phyloP scores from a whole-genome alignment of 1,139 yeast genomes.

The Suhomyces anneliseae region DNA sequence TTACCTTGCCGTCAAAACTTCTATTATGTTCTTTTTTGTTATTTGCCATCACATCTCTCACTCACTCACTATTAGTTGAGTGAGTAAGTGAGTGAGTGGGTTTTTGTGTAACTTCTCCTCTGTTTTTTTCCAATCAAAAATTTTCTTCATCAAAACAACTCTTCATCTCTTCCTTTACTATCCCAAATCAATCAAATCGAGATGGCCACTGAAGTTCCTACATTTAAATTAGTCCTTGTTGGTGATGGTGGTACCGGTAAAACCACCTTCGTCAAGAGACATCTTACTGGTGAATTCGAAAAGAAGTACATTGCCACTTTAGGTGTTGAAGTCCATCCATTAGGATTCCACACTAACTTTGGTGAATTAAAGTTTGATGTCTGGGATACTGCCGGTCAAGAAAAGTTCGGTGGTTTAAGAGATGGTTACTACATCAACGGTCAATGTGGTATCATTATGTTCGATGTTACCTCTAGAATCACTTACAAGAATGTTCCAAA shows the following conservation, averaged over 20 bases:
- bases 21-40: too few species aligned
- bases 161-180: constrained; percentile 8
- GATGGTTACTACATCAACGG: constrained; percentile 99
- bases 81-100: neutral
- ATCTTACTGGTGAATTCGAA: constrained; percentile 99
- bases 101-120: constrained; percentile 7
- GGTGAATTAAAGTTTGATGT: constrained; percentile 99
- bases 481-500: constrained; percentile 99
- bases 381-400: constrained; percentile 99
- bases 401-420: constrained; percentile 99
- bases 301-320: constrained; percentile 98
- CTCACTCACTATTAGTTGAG: neutral
- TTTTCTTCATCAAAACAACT: constrained; percentile 7
- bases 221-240: constrained; percentile 96
- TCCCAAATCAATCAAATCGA: constrained; percentile 13
- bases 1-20: too few species aligned
- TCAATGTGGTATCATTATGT: constrained; percentile 99
- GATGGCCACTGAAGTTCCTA: constrained; percentile 87
- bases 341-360: constrained; percentile 96
- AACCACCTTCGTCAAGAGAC: constrained; percentile 99
- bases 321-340: constrained; percentile 99
- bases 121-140: constrained; percentile 7
- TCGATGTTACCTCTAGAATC: constrained; percentile 98
- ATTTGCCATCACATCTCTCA: too few species aligned
- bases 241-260: constrained; percentile 99